Evolutionary conservation across 1,284 basidiomycete species (phyloP).

Genomic region (Meira nashicola): DNA sequence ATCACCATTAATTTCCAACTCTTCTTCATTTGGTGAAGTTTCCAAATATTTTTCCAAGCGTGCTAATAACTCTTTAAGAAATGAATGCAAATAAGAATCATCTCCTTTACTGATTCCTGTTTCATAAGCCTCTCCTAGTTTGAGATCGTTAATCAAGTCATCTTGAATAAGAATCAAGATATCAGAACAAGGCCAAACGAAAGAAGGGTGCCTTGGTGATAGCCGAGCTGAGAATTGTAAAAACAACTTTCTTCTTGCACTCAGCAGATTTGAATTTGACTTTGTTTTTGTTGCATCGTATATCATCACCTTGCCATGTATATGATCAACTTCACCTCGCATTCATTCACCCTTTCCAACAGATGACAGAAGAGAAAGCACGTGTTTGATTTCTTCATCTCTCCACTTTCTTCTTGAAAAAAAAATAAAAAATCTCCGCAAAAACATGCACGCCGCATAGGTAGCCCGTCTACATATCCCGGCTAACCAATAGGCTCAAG

Average conservation of each 20-base stretch:
- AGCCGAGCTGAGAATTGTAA: not conserved
- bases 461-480: no score
- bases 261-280: not conserved
- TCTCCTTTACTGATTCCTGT: not conserved
- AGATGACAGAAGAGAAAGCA: no score
- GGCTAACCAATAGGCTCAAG: no score
- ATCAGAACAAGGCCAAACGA: not conserved
- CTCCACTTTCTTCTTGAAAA: no score
- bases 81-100: not conserved
- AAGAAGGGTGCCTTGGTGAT: not conserved
- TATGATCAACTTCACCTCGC: no score
- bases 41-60: not conserved
- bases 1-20: slow-evolving; percentile 3
- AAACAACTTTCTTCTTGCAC: not conserved
- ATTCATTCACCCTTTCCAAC: no score
- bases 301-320: no score
- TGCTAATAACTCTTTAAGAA: not conserved
- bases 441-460: no score
- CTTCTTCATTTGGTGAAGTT: not conserved
- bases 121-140: not conserved
- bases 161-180: not conserved
- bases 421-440: no score
- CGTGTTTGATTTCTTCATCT: no score
- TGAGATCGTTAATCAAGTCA: not conserved
- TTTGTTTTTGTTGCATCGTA: no score